These are phyloP conservation scores for Cinnamomum chago DNA, from an alignment of 164 flowering plant species.

Conservation along the genomic window DNA sequence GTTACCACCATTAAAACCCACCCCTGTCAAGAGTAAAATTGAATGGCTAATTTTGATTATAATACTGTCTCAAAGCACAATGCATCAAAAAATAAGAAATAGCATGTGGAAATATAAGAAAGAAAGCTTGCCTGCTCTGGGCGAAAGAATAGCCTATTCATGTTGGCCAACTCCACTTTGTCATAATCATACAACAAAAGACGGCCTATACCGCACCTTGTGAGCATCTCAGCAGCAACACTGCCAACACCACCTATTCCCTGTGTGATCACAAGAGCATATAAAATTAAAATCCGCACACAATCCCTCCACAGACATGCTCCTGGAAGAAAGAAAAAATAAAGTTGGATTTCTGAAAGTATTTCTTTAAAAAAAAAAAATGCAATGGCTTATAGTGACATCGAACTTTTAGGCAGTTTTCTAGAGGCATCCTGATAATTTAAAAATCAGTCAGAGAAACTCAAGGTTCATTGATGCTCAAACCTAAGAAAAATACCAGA, in stretches of 20 bases:
- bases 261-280: conserved; percentile 30
- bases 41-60: too few species aligned
- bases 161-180: conserved; percentile 97
- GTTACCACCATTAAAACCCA: background rate
- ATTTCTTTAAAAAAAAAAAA: background rate
- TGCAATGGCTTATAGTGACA: background rate
- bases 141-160: conserved; percentile 97
- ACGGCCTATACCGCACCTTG: conserved; percentile 98
- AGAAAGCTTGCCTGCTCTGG: conserved; percentile 78
- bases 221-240: conserved; percentile 99
- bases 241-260: conserved; percentile 99
- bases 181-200: conserved; percentile 98
- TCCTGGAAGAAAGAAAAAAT: too few species aligned
- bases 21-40: background rate
- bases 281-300: background rate
- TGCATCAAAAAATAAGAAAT: background rate
- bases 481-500: background rate
- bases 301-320: background rate
- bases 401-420: background rate
- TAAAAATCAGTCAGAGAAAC: background rate
- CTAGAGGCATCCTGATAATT: background rate
- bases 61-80: conserved; percentile 1
- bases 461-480: background rate
- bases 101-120: background rate
- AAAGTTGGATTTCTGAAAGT: background rate